Evolutionary conservation across 176 grass and related monocot genomes (phyloP), one percentile per base, ranked within the genome.

Genomic region (Thinopyrum elongatum): DNA sequence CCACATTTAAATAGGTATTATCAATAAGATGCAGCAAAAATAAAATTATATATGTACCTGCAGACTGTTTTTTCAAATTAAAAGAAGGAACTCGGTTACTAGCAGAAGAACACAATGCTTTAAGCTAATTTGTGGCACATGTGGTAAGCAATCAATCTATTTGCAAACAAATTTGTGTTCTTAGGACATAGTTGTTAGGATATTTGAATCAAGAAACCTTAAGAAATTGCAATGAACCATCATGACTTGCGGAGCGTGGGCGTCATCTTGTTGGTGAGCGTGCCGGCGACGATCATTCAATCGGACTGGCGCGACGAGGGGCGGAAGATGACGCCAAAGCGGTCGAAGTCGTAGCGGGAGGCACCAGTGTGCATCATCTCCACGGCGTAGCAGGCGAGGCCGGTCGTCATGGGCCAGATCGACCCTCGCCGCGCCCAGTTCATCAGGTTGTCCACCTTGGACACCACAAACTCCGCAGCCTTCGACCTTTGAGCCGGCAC

Each of bases 291-390:
- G 76, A 98, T 98, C 93, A 93, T 98, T 80, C 93, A 95, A 47
- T 98, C 95, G 64, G 95, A 98, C 83, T 98, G 91, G 36, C 93
- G 88, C 8, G 95, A 91, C 4, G 89, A 93, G 22, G 93, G 91
- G 44, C 95, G 90, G 84, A 98, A 98, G 87, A 95, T 98, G 34
- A 93, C 89, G 12, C 95, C 93, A 75, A 98, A 98, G 1, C 91
- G 91, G 76, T 98, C 95, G 60, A 98, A 98, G 71, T 98, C 95
- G 83, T 98, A 98, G 83, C 89, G 85, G n/a, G 95, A 14, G 2
- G 95, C 93, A 30, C 91, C 93, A 28, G 91, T 35, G 80, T 98
- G 93, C 93, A 98, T 98, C 91, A 98, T 98, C 93, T 93, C 93
- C 29, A 93, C 91, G 28, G 93, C 95, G 85, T 89, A 95, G 90